phyloP scores from a whole-genome alignment of 1,284 basidiomycete species.

The Tremellales sp. region DNA sequence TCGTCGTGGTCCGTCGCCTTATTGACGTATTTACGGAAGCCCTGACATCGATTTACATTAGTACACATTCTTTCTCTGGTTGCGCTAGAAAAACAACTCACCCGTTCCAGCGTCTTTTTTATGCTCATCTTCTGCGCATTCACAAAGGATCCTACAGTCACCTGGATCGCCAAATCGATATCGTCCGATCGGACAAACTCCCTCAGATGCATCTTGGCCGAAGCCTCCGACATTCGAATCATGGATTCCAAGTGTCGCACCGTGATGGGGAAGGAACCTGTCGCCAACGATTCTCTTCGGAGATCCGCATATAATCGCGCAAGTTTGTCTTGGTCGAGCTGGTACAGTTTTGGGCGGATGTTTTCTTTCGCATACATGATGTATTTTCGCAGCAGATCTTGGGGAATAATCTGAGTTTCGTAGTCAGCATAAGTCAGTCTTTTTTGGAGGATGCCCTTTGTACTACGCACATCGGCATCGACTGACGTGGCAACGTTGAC shows the following conservation, averaged over 20 bases:
- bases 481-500: slow-evolving; percentile 82
- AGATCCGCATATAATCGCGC: slow-evolving; percentile 94
- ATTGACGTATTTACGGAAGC: slow-evolving; percentile 95
- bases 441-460: not conserved
- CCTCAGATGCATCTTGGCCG: slow-evolving; percentile 95
- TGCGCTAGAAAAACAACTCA: slow-evolving; percentile 49
- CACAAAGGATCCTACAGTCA: slow-evolving; percentile 91
- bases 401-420: slow-evolving; percentile 77
- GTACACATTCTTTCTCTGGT: not conserved
- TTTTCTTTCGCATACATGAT: slow-evolving; percentile 98
- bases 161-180: slow-evolving; percentile 94
- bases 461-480: slow-evolving; percentile 76
- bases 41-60: slow-evolving; percentile 51
- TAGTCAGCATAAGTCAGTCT: slow-evolving; percentile 1
- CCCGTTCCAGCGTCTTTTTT: slow-evolving; percentile 94
- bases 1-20: slow-evolving; percentile 94
- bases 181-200: slow-evolving; percentile 96
- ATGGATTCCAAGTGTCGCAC: slow-evolving; percentile 97
- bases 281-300: slow-evolving; percentile 90
- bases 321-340: slow-evolving; percentile 94
- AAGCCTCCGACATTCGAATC: slow-evolving; percentile 98
- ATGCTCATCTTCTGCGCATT: slow-evolving; percentile 96
- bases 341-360: slow-evolving; percentile 84
- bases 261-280: slow-evolving; percentile 96
- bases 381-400: slow-evolving; percentile 96